Conservation (phyloP, 2,329 filamentous ascomycete genomes). For the Colletotrichum liriopes region DNA sequence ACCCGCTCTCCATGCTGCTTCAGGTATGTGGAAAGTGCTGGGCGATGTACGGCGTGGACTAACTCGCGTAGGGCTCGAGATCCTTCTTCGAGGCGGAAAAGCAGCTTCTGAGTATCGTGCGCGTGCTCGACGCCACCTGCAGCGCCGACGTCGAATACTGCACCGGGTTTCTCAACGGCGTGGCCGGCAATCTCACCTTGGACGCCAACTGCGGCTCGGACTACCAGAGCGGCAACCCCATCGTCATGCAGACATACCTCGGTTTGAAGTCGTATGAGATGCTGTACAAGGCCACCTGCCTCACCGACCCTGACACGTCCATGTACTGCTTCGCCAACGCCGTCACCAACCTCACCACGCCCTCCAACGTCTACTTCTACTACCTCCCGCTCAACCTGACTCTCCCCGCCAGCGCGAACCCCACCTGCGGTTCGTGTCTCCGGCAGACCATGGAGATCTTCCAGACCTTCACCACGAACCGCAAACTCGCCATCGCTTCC, state of each 20-base stretch:
- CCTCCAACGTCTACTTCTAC: constrained; percentile 86
- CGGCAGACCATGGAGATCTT: constrained; percentile 87
- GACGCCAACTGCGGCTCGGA: constrained; percentile 80
- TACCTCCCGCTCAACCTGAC: constrained; percentile 84
- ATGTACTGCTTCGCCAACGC: constrained; percentile 89
- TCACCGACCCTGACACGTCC: constrained; percentile 75
- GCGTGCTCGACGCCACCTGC: constrained; percentile 86
- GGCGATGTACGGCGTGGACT: constrained; percentile 40
- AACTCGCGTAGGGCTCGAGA: constrained; percentile 76
- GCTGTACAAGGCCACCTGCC: constrained; percentile 85
- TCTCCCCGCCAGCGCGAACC: constrained; percentile 77
- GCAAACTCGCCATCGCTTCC: constrained; percentile 74
- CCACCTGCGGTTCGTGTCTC: constrained; percentile 83
- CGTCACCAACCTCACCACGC: constrained; percentile 80
- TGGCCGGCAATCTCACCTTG: constrained; percentile 77
- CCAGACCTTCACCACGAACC: constrained; percentile 76
- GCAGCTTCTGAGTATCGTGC: constrained; percentile 80
- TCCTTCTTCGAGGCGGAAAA: constrained; percentile 87
- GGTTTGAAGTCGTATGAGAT: constrained; percentile 84
- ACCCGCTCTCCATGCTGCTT: constrained; percentile 88
- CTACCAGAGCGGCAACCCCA: constrained; percentile 75
- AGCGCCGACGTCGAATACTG: constrained; percentile 77
- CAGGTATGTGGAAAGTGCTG: constrained; percentile 67
- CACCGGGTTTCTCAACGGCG: constrained; percentile 72
- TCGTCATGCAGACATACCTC: constrained; percentile 81